Conservation (phyloP, 139 green algal genomes). For the Pycnococcus provasolii region DNA sequence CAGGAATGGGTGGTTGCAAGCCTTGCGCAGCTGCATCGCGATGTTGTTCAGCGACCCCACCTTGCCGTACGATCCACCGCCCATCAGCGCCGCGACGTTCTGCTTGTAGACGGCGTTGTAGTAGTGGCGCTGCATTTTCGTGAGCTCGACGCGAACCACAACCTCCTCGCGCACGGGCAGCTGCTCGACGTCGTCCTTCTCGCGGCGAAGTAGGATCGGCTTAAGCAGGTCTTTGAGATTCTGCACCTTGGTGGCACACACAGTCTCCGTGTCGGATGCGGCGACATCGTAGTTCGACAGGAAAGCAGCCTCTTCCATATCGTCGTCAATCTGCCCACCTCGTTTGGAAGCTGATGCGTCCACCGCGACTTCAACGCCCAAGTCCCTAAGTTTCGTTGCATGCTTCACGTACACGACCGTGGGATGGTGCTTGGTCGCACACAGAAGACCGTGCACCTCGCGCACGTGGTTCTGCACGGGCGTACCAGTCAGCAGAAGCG, state of each 20-base stretch:
- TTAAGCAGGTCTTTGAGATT: conserved; percentile 50
- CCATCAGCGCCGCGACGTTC: conserved; percentile 26
- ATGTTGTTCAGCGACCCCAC: conserved; percentile 70
- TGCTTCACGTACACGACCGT: too few species aligned
- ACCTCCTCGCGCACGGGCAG: conserved; percentile 91
- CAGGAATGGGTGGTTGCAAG: conserved; percentile 88
- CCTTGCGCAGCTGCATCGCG: conserved; percentile 91
- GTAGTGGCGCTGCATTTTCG: conserved; percentile 60
- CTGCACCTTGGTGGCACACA: conserved; percentile 13
- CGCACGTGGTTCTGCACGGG: conserved; percentile 91
- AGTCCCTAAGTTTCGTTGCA: too few species aligned
- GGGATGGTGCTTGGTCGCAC: too few species aligned
- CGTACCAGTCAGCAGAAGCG: conserved; percentile 87
- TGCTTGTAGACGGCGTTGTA: conserved; percentile 42
- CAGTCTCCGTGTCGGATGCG: neutral
- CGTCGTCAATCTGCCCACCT: neutral
- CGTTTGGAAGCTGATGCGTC: too few species aligned
- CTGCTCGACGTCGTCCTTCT: conserved; percentile 95
- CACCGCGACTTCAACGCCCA: too few species aligned
- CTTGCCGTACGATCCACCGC: conserved; percentile 39
- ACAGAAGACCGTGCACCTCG: conserved; percentile 41
- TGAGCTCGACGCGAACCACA: conserved; percentile 76
- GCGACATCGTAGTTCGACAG: neutral
- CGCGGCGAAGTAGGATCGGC: conserved; percentile 78
- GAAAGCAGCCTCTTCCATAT: neutral